These are phyloP conservation scores for Podila epigama DNA, from an alignment of 192 early-diverging fungal genomes.

Conservation along the genomic window DNA sequence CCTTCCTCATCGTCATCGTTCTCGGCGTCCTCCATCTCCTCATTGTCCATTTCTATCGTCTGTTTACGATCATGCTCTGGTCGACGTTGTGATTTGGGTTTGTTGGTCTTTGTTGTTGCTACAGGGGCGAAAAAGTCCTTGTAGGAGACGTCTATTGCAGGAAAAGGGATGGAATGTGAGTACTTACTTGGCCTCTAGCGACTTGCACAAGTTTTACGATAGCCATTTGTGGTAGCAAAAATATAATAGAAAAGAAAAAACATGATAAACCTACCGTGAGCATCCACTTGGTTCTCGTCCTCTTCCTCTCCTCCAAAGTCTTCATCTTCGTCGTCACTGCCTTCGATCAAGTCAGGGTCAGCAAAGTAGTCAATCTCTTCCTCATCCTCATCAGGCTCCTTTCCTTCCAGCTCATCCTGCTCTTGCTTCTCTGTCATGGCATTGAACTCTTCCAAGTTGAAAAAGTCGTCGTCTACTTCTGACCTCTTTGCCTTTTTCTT, in stretches of 20 bases:
- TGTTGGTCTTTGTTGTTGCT: conserved; percentile 52
- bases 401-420: conserved; percentile 54
- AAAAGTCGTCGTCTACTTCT: conserved; percentile 93
- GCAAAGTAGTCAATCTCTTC: conserved; percentile 69
- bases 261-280: conserved; percentile 59
- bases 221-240: no score
- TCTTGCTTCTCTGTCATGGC: conserved; percentile 74
- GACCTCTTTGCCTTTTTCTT: conserved; percentile 58
- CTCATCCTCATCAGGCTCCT: conserved; percentile 59
- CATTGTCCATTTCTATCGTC: conserved; percentile 48
- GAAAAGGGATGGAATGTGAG: background rate
- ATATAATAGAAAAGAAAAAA: conserved; percentile 31
- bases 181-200: no score
- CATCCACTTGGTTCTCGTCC: conserved; percentile 66
- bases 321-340: conserved; percentile 65
- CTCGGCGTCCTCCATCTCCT: conserved; percentile 53
- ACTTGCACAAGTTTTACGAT: no score
- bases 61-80: conserved; percentile 49
- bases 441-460: conserved; percentile 92
- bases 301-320: conserved; percentile 70
- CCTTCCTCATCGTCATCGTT: conserved; percentile 53
- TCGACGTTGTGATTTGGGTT: conserved; percentile 33
- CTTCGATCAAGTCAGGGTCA: conserved; percentile 51
- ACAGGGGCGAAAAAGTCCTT: conserved; percentile 86
- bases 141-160: conserved; percentile 75